Evolutionary conservation across 352 stramenopile genomes (phyloP), one percentile per base, ranked within the genome.

Genomic region (Pythium insidiosum): DNA sequence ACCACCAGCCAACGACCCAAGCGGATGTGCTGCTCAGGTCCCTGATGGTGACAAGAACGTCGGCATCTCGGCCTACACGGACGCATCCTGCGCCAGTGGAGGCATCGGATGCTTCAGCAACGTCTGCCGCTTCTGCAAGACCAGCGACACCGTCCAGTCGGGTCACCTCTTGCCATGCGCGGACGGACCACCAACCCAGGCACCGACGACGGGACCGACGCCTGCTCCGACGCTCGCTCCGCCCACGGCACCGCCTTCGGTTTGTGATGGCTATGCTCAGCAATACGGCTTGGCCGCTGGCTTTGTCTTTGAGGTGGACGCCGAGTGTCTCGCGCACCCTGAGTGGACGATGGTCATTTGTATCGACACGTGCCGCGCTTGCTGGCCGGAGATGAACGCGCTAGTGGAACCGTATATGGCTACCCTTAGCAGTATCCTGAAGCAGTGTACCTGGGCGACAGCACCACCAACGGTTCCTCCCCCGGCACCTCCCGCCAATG

Each of bases 41-140:
- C 19, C 45, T 4, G 2, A 2, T 40, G 29, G 16, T 4, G 12
- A 16, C n/a, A 16, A 18, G 18, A 40, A 18, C 7, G 43, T 43
- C 24, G 39, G 46, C 22, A 38, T 53, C n/a, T 19, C 13, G 0
- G 20, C 35, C 2, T 43, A 19, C 4, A 42, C 25, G 2, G 47
- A 56, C 35, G 7, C 20, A 6, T 46, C 47, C 9, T 56, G 47
- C 18, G 19, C 31, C 18, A 56, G 21, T 33, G 47, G 47, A n/a
- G 47, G 47, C 23, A 11, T 56, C 6, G 47, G 47, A 3, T 56
- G 47, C 20, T 13, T 50, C 4, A 34, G 34, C n/a, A 28, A n/a
- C 10, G 31, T 31, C 6, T 56, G 47, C 24, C 47, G 47, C 3
- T 49, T 43, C 38, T 56, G 47, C 26, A 49, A 23, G 23, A 6